A percentile compares a stretch with the other conserved stretches of the same genome.
Conservation (phyloP, 2,329 filamentous ascomycete genomes). For the Penicillium glabrum region DNA sequence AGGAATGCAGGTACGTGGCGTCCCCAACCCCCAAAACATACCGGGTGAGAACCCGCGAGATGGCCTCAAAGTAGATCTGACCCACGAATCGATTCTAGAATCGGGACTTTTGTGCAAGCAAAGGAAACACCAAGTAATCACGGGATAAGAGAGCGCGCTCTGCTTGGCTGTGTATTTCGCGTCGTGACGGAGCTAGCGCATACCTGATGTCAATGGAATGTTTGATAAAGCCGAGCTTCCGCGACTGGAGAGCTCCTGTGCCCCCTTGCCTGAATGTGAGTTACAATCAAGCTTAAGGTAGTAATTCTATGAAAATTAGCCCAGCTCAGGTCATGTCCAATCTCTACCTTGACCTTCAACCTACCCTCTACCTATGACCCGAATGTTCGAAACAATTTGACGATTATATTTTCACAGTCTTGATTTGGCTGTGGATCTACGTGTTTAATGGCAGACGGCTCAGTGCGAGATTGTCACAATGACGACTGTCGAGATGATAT, state of each 20-base stretch:
- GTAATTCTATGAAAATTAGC: background rate
- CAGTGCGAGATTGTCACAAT: conserved; percentile 10
- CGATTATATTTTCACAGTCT: background rate
- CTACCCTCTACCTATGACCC: background rate
- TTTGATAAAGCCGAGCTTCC: background rate
- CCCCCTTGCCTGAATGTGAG: conserved; percentile 9
- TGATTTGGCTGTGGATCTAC: background rate
- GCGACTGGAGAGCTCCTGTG: background rate
- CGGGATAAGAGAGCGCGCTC: background rate
- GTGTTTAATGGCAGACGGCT: conserved; percentile 10
- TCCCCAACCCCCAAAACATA: background rate
- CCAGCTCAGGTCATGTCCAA: background rate
- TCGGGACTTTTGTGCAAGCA: background rate
- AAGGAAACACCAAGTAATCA: background rate
- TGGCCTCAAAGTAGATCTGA: background rate
- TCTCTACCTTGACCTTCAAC: background rate
- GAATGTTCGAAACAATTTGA: background rate
- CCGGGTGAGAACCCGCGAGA: background rate
- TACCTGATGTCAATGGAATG: conserved; percentile 7
- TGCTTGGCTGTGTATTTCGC: background rate
- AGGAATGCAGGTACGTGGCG: background rate
- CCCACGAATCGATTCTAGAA: background rate
- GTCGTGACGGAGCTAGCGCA: conserved; percentile 1
- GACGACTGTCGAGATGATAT: conserved; percentile 19
- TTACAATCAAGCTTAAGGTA: conserved; percentile 4